These are phyloP conservation scores for Fusarium subglutinans DNA, from an alignment of 2,329 filamentous ascomycete species.

Conservation along the genomic window DNA sequence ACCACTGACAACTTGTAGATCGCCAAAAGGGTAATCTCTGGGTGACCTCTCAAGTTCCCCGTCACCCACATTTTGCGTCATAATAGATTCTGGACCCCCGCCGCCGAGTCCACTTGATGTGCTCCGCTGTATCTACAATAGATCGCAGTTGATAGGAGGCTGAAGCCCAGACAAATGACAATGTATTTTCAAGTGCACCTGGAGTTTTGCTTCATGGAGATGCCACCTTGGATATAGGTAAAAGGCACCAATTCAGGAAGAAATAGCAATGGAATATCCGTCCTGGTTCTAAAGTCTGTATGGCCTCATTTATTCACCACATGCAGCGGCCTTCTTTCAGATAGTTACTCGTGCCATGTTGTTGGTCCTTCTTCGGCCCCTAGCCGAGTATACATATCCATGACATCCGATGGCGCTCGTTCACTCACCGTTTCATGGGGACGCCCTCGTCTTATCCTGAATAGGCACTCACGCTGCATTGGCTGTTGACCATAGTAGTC, in stretches of 20 bases:
- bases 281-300: background rate
- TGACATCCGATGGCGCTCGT: conserved; percentile 9
- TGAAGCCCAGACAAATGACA: background rate
- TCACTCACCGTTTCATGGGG: conserved; percentile 28
- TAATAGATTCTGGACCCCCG: background rate
- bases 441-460: conserved; percentile 27
- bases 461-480: conserved; percentile 23
- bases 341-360: background rate
- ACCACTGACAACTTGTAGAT: conserved; percentile 17
- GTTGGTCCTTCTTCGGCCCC: conserved; percentile 16
- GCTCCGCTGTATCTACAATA: background rate
- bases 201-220: background rate
- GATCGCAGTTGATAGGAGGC: background rate
- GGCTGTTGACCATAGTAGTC: conserved; percentile 4
- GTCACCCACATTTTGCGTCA: conserved; percentile 15
- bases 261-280: background rate
- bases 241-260: background rate
- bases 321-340: background rate
- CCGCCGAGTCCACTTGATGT: background rate
- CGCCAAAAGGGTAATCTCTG: background rate
- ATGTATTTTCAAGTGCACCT: background rate
- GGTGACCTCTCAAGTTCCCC: background rate
- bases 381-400: conserved; percentile 15
- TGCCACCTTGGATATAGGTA: too few relatives aligned
- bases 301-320: background rate